A percentile compares a stretch with the other conserved stretches of the same genome.
Conservation (phyloP, 495 filamentous ascomycete species). For the Penicillium ucsense region DNA sequence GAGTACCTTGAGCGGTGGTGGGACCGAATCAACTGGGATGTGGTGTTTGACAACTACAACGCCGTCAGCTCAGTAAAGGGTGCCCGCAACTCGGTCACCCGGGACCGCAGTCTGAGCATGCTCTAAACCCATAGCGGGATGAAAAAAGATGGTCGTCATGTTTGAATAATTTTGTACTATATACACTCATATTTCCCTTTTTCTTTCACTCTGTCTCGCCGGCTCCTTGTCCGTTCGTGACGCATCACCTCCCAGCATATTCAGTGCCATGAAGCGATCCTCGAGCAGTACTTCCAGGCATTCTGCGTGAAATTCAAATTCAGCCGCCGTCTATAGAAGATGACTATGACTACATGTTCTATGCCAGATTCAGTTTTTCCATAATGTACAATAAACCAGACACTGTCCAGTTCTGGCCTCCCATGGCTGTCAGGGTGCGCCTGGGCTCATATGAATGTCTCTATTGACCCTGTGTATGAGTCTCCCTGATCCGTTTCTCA, state of each 20-base stretch:
- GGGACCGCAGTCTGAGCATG: constrained; percentile 23
- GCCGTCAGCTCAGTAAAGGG: constrained; percentile 19
- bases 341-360: too few relatives aligned
- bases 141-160: constrained; percentile 3
- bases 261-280: too few relatives aligned
- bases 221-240: too few relatives aligned
- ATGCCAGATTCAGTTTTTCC: not conserved
- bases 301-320: too few relatives aligned
- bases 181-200: constrained; percentile 15
- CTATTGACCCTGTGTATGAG: constrained; percentile 28
- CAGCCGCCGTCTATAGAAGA: too few relatives aligned
- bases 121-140: constrained; percentile 10
- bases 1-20: constrained; percentile 75
- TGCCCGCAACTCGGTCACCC: constrained; percentile 9
- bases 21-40: constrained; percentile 74
- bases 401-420: too few relatives aligned
- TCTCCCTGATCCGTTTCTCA: constrained; percentile 61
- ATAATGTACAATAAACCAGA: constrained; percentile 3
- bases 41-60: constrained; percentile 47
- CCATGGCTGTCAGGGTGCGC: too few relatives aligned
- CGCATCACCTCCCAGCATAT: too few relatives aligned
- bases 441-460: not conserved
- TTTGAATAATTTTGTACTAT: constrained; percentile 25
- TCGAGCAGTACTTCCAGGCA: too few relatives aligned
- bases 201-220: not conserved